Conservation (phyloP, 2,329 filamentous ascomycete species). For the Passalora sequoiae region DNA sequence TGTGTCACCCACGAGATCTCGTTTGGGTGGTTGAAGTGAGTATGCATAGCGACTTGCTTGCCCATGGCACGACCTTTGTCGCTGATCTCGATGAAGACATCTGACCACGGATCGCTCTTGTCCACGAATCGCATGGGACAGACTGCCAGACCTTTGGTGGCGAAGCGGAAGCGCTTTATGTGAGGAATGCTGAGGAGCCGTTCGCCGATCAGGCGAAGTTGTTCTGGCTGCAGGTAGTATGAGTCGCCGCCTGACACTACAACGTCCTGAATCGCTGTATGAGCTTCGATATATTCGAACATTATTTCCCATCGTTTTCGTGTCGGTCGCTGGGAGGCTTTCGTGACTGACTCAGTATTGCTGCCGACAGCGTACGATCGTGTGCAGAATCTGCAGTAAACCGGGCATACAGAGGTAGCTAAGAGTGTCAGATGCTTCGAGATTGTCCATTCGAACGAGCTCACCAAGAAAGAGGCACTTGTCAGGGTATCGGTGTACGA, state of each 20-base stretch:
- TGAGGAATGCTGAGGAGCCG: conserved; percentile 54
- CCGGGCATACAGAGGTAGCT: conserved; percentile 58
- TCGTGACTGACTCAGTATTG: conserved; percentile 49
- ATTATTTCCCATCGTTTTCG: conserved; percentile 52
- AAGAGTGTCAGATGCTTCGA: conserved; percentile 7
- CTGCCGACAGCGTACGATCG: conserved; percentile 56
- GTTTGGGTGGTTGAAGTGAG: conserved; percentile 60
- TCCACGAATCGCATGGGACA: conserved; percentile 54
- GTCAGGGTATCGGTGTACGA: conserved; percentile 61
- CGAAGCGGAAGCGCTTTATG: conserved; percentile 56
- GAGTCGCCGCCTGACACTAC: conserved; percentile 60
- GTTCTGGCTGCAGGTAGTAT: conserved; percentile 52
- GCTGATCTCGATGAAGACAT: conserved; percentile 49
- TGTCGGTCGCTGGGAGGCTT: conserved; percentile 25
- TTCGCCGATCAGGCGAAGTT: conserved; percentile 52
- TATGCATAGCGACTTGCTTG: conserved; percentile 59
- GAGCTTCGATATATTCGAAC: conserved; percentile 54
- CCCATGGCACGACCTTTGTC: conserved; percentile 49
- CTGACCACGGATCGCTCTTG: conserved; percentile 49
- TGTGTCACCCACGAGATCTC: conserved; percentile 59
- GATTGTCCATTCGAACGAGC: conserved; percentile 15
- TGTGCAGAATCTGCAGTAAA: conserved; percentile 60
- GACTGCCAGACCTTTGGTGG: conserved; percentile 58
- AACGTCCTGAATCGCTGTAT: conserved; percentile 50
- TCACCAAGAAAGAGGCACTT: conserved; percentile 58